These are phyloP conservation scores for Cytospora leucostoma DNA, from an alignment of 2,329 filamentous ascomycete genomes.

Conservation along the genomic window DNA sequence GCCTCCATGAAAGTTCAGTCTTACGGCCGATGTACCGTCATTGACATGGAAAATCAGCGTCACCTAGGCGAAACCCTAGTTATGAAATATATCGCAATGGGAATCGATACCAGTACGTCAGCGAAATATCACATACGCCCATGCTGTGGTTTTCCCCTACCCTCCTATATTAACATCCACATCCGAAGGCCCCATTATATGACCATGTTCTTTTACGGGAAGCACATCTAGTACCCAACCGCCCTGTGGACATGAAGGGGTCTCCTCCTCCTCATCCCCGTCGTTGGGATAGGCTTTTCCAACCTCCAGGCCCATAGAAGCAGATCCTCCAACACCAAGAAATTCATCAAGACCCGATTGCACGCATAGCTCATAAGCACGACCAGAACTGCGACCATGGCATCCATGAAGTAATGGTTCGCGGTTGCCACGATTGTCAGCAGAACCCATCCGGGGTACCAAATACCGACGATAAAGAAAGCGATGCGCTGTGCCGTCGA, in stretches of 20 bases:
- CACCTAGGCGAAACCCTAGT: too few relatives aligned
- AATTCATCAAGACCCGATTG: constrained; percentile 56
- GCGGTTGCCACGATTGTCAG: constrained; percentile 62
- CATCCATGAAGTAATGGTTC: constrained; percentile 67
- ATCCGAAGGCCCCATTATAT: background rate
- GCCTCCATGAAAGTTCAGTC: too few relatives aligned
- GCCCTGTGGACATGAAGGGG: constrained; percentile 7
- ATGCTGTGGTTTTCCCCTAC: background rate
- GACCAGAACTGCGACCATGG: constrained; percentile 62
- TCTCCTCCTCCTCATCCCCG: constrained; percentile 32
- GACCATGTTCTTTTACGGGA: background rate
- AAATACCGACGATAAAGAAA: constrained; percentile 43
- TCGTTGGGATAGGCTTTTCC: constrained; percentile 62
- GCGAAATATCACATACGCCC: too few relatives aligned
- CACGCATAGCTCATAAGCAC: constrained; percentile 60
- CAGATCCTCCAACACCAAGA: constrained; percentile 66
- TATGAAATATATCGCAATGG: too few relatives aligned
- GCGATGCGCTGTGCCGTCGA: constrained; percentile 21
- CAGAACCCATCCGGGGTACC: constrained; percentile 56
- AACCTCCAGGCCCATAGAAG: constrained; percentile 63
- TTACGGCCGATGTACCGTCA: too few relatives aligned
- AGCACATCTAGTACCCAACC: constrained; percentile 10
- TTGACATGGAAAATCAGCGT: too few relatives aligned
- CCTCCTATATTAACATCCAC: background rate
- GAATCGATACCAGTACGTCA: too few relatives aligned